These are phyloP conservation scores for Pseudoperonospora humuli DNA, from an alignment of 352 stramenopile genomes.

Conservation along the genomic window DNA sequence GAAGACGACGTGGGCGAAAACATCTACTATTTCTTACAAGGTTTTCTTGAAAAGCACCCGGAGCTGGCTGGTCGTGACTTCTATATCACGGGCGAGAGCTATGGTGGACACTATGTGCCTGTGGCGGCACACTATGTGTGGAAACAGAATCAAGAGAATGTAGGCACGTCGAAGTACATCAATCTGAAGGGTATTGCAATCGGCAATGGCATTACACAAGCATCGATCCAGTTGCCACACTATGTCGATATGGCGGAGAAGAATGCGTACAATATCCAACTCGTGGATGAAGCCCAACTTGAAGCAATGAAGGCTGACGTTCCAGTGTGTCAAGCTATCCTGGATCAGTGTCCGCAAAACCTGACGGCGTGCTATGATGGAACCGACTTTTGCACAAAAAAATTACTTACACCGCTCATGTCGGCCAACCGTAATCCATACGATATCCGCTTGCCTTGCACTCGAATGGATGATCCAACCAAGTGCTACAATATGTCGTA, in stretches of 20 bases:
- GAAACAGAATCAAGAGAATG: conserved; percentile 11
- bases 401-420: conserved; percentile 43
- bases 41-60: conserved; percentile 51
- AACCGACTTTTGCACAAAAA: conserved; percentile 45
- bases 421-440: conserved; percentile 55
- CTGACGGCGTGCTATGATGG: conserved; percentile 31
- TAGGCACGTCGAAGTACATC: conserved; percentile 27
- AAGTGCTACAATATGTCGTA: conserved; percentile 63
- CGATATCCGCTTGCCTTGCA: conserved; percentile 57
- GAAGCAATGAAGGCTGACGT: conserved; percentile 43
- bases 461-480: conserved; percentile 37
- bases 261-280: conserved; percentile 66
- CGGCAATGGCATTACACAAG: conserved; percentile 66
- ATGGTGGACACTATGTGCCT: conserved; percentile 61
- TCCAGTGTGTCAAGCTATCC: conserved; percentile 47
- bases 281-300: conserved; percentile 34
- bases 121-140: conserved; percentile 46
- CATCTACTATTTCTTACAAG: conserved; percentile 64
- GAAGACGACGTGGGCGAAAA: conserved; percentile 57
- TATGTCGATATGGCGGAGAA: conserved; percentile 57
- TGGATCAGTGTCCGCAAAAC: conserved; percentile 44
- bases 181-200: conserved; percentile 60
- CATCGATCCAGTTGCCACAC: conserved; percentile 56
- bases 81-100: conserved; percentile 63
- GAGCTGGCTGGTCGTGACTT: conserved; percentile 39